Base-by-base conservation (phyloP, 208 protist species). In the Blechomonas ayalai region DNA sequence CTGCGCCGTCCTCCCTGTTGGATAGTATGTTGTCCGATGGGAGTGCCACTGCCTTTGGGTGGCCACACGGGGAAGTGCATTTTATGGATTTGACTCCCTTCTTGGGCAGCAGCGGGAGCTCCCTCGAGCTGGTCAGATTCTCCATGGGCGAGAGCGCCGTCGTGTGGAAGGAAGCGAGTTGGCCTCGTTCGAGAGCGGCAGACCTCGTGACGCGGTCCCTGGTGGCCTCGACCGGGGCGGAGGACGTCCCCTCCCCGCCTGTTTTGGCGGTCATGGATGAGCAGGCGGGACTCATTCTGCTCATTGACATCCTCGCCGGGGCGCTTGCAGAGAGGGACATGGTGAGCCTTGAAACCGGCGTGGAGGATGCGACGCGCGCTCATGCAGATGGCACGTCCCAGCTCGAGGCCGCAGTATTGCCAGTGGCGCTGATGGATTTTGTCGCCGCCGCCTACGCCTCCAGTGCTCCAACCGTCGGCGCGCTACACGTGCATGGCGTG, bases 51-150 rank as follows among this genome's bases (percentile, higher is more conserved):
- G 31, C 54, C 20, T 39, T 42, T 22, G 40, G 64, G 8, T 76
- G 73, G 69, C 61, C 55, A 10, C 45, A 73, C 12, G 80, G 80
- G 5, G 62, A 76, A 18, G 59, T 70, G 2, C 65, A 74, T 37
- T 75, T 74, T 18, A 55, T 73, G 31, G 74, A 88, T 29, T 33
- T 82, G 16, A 67, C 73, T 8, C 16, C 37, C 24, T 28, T 36
- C 13, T 20, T 67, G 2, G 36, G 15, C n/a, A 0, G 27, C 31
- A 9, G n/a, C 12, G 33, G 12, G 4, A 7, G 12, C 26, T n/a
- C 3, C 13, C 10, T 52, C 56, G 8, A 16, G 37, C 8, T 42
- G 37, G 37, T 42, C 37, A 42, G 7, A 22, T 41, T 41, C 10
- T 41, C 20, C 36, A 12, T 12, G 12, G 25, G 25, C 19, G 36